Base-by-base conservation (phyloP, 495 filamentous ascomycete genomes). In the Aspergillus heteromorphus region DNA sequence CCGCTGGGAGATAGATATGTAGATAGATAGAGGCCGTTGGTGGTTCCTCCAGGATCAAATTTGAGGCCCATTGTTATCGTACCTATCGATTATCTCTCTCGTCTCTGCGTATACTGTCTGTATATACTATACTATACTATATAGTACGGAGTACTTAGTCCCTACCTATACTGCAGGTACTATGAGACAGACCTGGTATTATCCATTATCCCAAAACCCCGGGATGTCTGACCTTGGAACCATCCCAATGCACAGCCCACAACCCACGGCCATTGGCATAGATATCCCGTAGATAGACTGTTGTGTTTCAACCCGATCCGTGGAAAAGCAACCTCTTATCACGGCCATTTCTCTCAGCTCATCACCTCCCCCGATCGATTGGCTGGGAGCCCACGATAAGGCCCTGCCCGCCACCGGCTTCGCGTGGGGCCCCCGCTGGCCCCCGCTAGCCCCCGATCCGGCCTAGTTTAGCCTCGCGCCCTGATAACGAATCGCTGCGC, bases 311-410 rank as follows among this genome's bases (percentile, higher is more conserved):
- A 2, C 34, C 10, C 10, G n/a, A 38, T 38, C 34, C 34, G 34
- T 38, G 34, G 34, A 47, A 47, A 47, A 17, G 2, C 20, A 10
- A 20, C 16, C 6, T 16, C 56, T 59, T 59, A 59, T 59, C 56
- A 58, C 4, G 10, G 25, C 40, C 13, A 40, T 61, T 61, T 61
- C 58, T 61, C 54, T 61, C 40, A 57, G 47, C 50, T 61, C 54
- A 57, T 61, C 21, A 49, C 50, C 23, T 34, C 45, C 17, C 13
- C 9, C 18, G 27, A 61, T 52, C 52, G 51, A 62, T 62, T 58
- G 59, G 59, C 48, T 58, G 43, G 36, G 59, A 62, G 49, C 21
- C 17, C 25, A 34, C 59, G 59, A 62, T 62, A 62, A 62, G 59
- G 43, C 41, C 47, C 59, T 53, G 49, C 17, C 42, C 59, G 55